Percentiles rank a stretch among this genome's conserved stretches.
Conservation (phyloP, 768 basidiomycete genomes). For the Leccinum rimulosum region DNA sequence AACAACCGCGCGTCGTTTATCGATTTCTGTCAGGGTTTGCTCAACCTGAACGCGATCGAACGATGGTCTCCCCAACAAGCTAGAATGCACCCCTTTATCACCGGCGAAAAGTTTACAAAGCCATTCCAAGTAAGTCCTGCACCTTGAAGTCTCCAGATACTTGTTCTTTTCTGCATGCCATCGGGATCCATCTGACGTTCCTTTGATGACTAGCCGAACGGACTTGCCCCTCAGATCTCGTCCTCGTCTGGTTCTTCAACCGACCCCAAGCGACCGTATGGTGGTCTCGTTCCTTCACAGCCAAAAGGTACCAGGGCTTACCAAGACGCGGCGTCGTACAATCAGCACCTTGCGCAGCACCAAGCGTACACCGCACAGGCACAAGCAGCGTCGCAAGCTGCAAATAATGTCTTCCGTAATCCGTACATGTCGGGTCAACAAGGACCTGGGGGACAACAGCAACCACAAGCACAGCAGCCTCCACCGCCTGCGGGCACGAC, state of each 20-base stretch:
- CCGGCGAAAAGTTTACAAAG: slow-evolving; percentile 91
- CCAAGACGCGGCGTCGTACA: slow-evolving; percentile 91
- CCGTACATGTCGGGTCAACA: slow-evolving; percentile 69
- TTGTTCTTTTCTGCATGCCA: background rate
- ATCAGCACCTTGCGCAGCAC: slow-evolving; percentile 91
- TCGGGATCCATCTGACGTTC: slow-evolving; percentile 8
- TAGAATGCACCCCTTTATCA: slow-evolving; percentile 93
- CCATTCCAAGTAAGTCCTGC: slow-evolving; percentile 66
- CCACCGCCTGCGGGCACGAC: slow-evolving; percentile 14
- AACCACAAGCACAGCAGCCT: slow-evolving; percentile 19
- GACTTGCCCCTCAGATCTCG: slow-evolving; percentile 31
- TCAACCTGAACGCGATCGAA: slow-evolving; percentile 92
- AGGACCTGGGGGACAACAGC: slow-evolving; percentile 32
- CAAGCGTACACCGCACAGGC: slow-evolving; percentile 90
- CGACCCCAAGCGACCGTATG: slow-evolving; percentile 88
- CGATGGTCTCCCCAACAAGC: slow-evolving; percentile 99
- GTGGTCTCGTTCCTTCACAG: slow-evolving; percentile 88
- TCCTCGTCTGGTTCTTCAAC: slow-evolving; percentile 34
- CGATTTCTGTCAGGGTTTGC: slow-evolving; percentile 93
- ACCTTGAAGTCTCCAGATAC: background rate
- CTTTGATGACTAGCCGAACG: slow-evolving; percentile 47
- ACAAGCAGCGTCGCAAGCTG: slow-evolving; percentile 70
- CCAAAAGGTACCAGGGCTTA: slow-evolving; percentile 83
- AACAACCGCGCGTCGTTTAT: slow-evolving; percentile 93
- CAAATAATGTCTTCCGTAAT: slow-evolving; percentile 68